Evolutionary conservation across 768 basidiomycete genomes (phyloP).

Genomic region (Rhizopogon vesiculosus): DNA sequence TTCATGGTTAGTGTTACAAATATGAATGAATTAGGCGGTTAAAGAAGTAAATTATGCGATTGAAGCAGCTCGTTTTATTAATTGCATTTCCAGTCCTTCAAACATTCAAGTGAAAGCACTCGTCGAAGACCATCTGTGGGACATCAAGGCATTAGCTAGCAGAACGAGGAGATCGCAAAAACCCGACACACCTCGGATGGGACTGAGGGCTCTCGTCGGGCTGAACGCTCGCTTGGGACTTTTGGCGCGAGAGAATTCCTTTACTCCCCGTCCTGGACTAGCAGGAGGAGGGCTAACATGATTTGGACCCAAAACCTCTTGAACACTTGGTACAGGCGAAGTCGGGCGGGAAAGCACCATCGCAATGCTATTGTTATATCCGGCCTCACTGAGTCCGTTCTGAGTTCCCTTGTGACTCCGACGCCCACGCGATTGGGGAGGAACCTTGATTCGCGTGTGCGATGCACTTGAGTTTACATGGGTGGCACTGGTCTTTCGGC

Average conservation of each 20-base stretch:
- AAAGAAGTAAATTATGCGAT: neutral
- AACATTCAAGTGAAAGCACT: constrained; percentile 17
- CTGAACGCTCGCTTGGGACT: constrained; percentile 21
- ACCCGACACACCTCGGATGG: constrained; percentile 25
- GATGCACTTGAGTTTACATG: neutral
- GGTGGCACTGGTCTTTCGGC: neutral
- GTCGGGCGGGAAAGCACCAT: constrained; percentile 22
- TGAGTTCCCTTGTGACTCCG: constrained; percentile 9
- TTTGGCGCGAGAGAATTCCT: neutral
- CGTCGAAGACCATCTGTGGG: constrained; percentile 23
- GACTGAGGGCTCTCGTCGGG: constrained; percentile 20
- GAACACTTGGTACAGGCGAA: constrained; percentile 7
- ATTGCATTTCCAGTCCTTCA: neutral
- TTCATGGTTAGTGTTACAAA: too few species aligned
- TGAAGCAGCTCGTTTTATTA: neutral
- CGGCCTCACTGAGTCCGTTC: neutral
- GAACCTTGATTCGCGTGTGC: neutral
- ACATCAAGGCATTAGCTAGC: neutral
- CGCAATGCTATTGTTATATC: constrained; percentile 10
- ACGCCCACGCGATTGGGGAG: constrained; percentile 15
- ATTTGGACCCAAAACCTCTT: constrained; percentile 3
- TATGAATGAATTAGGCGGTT: neutral
- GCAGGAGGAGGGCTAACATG: neutral
- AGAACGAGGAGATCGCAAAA: constrained; percentile 10
- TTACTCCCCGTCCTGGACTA: neutral